Base-by-base conservation (phyloP, 139 green algal genomes). In the Chlorella ohadii region DNA sequence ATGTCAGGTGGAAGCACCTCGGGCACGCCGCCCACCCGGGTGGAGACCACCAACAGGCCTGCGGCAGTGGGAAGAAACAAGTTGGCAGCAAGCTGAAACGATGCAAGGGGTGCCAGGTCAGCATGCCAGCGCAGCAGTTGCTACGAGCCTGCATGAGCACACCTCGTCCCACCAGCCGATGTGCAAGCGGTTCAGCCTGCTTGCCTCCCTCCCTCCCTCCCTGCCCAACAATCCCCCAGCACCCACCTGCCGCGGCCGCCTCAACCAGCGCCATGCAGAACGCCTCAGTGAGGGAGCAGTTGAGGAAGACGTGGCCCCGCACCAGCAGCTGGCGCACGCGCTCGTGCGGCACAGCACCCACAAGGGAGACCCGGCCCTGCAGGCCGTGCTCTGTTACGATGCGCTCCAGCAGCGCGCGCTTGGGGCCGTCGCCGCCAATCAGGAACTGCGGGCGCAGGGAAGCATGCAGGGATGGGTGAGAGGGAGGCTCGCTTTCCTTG, bases 231-330 rank as follows among this genome's bases (percentile, higher is more conserved):
- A 75, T 3, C 78, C 94, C 91, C 55, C 94, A 9, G 38, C 28
- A 44, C 70, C 93, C 89, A 64, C 93, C 94, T 39, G 90, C 92
- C 16, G 92, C 92, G 17, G 97, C 97, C 31, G 97, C 97, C 86
- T 99, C 97, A 27, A 99, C 91, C 28, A 99, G 94, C 7, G 97
- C 95, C 88, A 99, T 98, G 90, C 97, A 99, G 87, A 99, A 99
- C 9, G 97, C 95, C 78, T 99, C 97, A 0, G 97, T 99, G 11
- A 99, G 90, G 27, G 92, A 97, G 74, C 92, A 92, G 85, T 99
- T 99, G 19, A 99, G 86, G 82, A 98, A 98, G 44, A 98, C 91
- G 79, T 97, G 88, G 16, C 92, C 92, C 27, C 67, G 84, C 17
- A 90, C 84, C 63, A 97, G 88, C 64, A 96, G 82, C 7, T 65